Conservation (phyloP, 108 stramenopile genomes). For the Fragilariopsis cylindrus region DNA sequence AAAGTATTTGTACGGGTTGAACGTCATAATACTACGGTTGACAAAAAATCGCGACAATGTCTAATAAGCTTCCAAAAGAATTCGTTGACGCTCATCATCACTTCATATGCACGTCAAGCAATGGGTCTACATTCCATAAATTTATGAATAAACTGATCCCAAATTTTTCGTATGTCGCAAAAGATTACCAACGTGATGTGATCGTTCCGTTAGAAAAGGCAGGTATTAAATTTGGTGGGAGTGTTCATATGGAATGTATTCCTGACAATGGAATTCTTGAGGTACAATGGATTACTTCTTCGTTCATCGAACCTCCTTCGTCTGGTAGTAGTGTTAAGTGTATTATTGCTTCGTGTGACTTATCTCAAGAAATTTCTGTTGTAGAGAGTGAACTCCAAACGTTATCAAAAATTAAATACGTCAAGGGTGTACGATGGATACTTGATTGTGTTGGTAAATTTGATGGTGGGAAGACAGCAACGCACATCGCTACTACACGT, state of each 20-base stretch:
- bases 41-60: neutral
- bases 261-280: slow-evolving; percentile 68
- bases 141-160: slow-evolving; percentile 50
- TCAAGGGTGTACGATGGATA: slow-evolving; percentile 78
- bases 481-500: slow-evolving; percentile 66
- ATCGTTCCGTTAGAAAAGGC: slow-evolving; percentile 38
- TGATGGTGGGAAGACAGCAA: slow-evolving; percentile 43
- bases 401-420: slow-evolving; percentile 34
- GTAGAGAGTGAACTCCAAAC: slow-evolving; percentile 40
- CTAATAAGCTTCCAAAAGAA: slow-evolving; percentile 37
- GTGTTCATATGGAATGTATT: slow-evolving; percentile 79
- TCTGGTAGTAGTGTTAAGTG: slow-evolving; percentile 36
- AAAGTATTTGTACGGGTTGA: too few species aligned
- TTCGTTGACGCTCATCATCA: slow-evolving; percentile 82
- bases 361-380: slow-evolving; percentile 37
- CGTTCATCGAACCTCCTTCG: slow-evolving; percentile 3
- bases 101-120: slow-evolving; percentile 59
- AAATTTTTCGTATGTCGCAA: slow-evolving; percentile 49
- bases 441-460: slow-evolving; percentile 67
- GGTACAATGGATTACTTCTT: slow-evolving; percentile 55
- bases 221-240: slow-evolving; percentile 43
- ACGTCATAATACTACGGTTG: neutral
- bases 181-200: slow-evolving; percentile 59
- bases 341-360: slow-evolving; percentile 70
- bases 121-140: slow-evolving; percentile 44